Percentiles rank a stretch among this genome's conserved stretches.
These are phyloP conservation scores for Gautieria morchelliformis DNA, from an alignment of 768 basidiomycete genomes.

Conservation along the genomic window DNA sequence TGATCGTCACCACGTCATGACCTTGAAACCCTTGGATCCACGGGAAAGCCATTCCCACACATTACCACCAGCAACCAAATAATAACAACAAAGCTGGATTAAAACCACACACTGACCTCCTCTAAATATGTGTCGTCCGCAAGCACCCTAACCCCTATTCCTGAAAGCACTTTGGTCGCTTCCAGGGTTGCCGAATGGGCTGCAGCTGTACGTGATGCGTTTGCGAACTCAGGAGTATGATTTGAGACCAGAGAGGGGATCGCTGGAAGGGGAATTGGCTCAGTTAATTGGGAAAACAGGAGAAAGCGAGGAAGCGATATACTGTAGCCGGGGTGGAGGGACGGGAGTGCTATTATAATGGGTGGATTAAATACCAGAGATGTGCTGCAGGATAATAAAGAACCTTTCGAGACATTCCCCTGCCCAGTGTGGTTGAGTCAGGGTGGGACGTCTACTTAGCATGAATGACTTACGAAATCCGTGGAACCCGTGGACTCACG, in stretches of 20 bases:
- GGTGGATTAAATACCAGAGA: background rate
- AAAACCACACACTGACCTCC: conserved; percentile 29
- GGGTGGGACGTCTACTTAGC: background rate
- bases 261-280: conserved; percentile 37
- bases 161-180: conserved; percentile 62
- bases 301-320: conserved; percentile 11
- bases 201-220: conserved; percentile 45
- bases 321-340: conserved; percentile 70
- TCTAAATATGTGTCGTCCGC: conserved; percentile 54
- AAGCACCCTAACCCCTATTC: conserved; percentile 56
- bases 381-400: background rate
- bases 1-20: no score
- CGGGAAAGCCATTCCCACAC: no score
- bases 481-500: conserved; percentile 72
- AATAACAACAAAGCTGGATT: no score
- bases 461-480: conserved; percentile 53
- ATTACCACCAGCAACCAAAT: no score
- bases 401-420: conserved; percentile 74
- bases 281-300: background rate
- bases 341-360: conserved; percentile 38
- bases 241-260: conserved; percentile 63
- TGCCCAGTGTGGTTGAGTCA: conserved; percentile 15
- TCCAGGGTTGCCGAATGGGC: conserved; percentile 61
- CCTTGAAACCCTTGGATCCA: no score
- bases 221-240: conserved; percentile 60